A percentile compares a stretch with the other conserved stretches of the same genome.
Conservation (phyloP, 2,329 filamentous ascomycete genomes). For the Beauveria sp. region DNA sequence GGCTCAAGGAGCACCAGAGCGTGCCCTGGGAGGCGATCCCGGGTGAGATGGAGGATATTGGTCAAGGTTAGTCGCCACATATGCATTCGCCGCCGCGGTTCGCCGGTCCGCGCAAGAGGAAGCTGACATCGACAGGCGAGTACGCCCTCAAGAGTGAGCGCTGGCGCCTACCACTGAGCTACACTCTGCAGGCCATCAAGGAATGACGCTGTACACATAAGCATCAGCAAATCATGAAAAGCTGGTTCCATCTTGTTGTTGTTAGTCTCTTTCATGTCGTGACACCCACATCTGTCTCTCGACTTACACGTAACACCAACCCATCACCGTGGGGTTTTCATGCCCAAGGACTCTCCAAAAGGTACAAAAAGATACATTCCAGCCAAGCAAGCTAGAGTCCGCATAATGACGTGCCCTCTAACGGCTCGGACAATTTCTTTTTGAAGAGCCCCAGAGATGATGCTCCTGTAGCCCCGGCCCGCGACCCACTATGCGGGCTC, state of each 20-base stretch:
- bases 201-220: not conserved
- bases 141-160: slow-evolving; percentile 10
- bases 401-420: not conserved
- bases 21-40: slow-evolving; percentile 12
- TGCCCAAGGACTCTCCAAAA: not conserved
- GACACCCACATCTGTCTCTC: not conserved
- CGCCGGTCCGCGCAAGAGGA: not conserved
- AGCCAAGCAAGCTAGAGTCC: not conserved
- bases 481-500: not conserved
- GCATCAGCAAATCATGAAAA: too few relatives aligned
- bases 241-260: too few relatives aligned
- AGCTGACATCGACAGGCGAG: slow-evolving; percentile 9
- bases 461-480: not conserved
- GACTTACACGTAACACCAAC: not conserved
- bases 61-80: slow-evolving; percentile 7
- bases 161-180: slow-evolving; percentile 12
- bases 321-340: not conserved
- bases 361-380: slow-evolving; percentile 4
- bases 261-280: not conserved
- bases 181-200: slow-evolving; percentile 14
- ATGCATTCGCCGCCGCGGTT: too few relatives aligned
- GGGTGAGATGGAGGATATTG: slow-evolving; percentile 8
- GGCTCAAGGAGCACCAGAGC: slow-evolving; percentile 13
- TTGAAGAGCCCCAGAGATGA: not conserved
- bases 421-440: not conserved